Conservation (phyloP, 345 rosid species). For the Brassica nigra region DNA sequence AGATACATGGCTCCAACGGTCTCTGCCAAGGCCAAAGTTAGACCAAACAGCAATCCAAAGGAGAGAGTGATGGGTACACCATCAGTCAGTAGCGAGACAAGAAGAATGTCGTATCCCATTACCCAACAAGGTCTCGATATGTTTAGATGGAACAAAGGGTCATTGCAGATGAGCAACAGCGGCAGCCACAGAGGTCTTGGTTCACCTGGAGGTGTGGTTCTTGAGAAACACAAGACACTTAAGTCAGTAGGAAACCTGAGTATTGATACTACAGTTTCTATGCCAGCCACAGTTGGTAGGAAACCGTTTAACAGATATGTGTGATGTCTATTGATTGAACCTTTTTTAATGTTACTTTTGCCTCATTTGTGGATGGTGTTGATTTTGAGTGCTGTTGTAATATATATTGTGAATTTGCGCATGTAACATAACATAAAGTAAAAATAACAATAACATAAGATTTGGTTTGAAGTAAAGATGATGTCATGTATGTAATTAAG, state of each 20-base stretch:
- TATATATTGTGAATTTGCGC: slow-evolving; percentile 38
- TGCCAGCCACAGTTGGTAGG: slow-evolving; percentile 66
- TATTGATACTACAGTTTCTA: slow-evolving; percentile 74
- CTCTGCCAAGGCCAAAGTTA: slow-evolving; percentile 79
- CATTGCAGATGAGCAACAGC: slow-evolving; percentile 40
- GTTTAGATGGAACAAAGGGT: slow-evolving; percentile 69
- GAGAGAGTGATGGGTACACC: slow-evolving; percentile 80
- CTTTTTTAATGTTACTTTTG: slow-evolving; percentile 12
- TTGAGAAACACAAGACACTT: slow-evolving; percentile 53
- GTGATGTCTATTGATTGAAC: slow-evolving; percentile 51
- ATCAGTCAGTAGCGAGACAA: slow-evolving; percentile 53
- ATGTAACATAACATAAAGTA: slow-evolving; percentile 48
- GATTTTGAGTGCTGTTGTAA: slow-evolving; percentile 50
- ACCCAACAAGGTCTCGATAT: slow-evolving; percentile 56
- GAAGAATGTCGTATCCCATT: slow-evolving; percentile 72
- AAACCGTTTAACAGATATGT: slow-evolving; percentile 93
- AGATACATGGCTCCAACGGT: slow-evolving; percentile 88
- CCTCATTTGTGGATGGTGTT: slow-evolving; percentile 40
- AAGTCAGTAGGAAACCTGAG: slow-evolving; percentile 71
- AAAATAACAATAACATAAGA: not conserved
- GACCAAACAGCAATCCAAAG: slow-evolving; percentile 75
- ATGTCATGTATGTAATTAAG: not conserved
- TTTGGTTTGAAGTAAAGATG: slow-evolving; percentile 17
- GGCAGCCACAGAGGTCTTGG: slow-evolving; percentile 23
- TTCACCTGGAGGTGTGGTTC: slow-evolving; percentile 55